Evolutionary conservation across 225 moss, liverwort and hornwort genomes (phyloP).

Genomic region (Polytrichum formosum): DNA sequence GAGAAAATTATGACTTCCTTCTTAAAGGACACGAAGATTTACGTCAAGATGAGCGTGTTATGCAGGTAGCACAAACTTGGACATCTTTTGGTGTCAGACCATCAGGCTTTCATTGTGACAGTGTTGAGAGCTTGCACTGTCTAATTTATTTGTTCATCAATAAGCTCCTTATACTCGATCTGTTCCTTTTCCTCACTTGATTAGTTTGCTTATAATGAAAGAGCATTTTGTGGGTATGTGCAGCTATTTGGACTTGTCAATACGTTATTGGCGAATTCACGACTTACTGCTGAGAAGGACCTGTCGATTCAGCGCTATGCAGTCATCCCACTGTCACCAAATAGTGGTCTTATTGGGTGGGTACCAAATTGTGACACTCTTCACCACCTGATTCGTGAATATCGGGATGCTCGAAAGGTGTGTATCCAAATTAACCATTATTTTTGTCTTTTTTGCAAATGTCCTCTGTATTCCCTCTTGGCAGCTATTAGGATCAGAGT

Average conservation of each 20-base stretch:
- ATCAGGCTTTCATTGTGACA: too few species aligned
- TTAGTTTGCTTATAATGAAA: neutral
- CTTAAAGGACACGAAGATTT: slow-evolving; percentile 98
- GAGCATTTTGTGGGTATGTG: slow-evolving; percentile 4
- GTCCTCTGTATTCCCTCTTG: too few species aligned
- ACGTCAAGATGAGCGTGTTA: slow-evolving; percentile 97
- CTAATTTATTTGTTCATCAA: too few species aligned
- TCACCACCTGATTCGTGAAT: slow-evolving; percentile 94
- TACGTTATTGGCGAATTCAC: slow-evolving; percentile 84
- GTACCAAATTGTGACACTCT: slow-evolving; percentile 98
- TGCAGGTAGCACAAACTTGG: slow-evolving; percentile 60
- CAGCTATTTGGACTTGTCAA: slow-evolving; percentile 99
- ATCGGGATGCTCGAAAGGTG: slow-evolving; percentile 86
- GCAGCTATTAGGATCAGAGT: too few species aligned
- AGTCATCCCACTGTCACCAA: slow-evolving; percentile 95
- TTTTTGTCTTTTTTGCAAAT: too few species aligned
- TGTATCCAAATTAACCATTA: neutral
- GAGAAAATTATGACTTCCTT: slow-evolving; percentile 83
- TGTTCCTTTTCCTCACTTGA: neutral
- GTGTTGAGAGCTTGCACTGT: too few species aligned
- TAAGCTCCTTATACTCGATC: neutral
- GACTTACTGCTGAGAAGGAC: slow-evolving; percentile 89
- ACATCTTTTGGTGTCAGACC: neutral
- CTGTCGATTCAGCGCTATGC: slow-evolving; percentile 95
- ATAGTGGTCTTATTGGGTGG: slow-evolving; percentile 98